Evolutionary conservation across 2,329 filamentous ascomycete genomes (phyloP).

Genomic region (Fusarium poae): DNA sequence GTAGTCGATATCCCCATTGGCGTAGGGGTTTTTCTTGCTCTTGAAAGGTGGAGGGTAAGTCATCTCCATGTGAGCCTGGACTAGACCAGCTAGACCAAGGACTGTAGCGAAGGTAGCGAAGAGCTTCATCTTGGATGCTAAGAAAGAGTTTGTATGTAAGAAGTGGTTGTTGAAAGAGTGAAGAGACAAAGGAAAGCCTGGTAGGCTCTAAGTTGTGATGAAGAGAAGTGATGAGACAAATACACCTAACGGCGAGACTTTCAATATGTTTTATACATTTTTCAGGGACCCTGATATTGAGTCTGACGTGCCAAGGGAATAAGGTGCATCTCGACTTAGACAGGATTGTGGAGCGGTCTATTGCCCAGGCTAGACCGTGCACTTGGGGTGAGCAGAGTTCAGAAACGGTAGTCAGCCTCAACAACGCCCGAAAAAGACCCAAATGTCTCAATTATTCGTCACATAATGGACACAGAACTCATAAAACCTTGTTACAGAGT

Average conservation of each 20-base stretch:
- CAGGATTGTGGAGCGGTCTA: slow-evolving; percentile 38
- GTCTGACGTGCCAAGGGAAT: slow-evolving; percentile 15
- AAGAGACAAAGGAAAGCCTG: slow-evolving; percentile 4
- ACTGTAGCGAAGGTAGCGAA: slow-evolving; percentile 51
- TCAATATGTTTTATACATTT: slow-evolving; percentile 31
- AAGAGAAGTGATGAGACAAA: slow-evolving; percentile 7
- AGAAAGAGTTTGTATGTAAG: neutral
- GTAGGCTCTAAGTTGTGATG: neutral
- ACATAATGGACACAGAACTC: neutral
- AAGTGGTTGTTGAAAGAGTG: neutral
- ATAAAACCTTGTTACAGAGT: neutral
- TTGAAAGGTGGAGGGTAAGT: slow-evolving; percentile 63
- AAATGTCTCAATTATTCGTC: neutral
- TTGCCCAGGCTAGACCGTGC: slow-evolving; percentile 26
- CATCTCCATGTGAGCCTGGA: slow-evolving; percentile 69
- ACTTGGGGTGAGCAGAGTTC: slow-evolving; percentile 1
- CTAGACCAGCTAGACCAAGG: slow-evolving; percentile 58
- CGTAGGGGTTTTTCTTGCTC: slow-evolving; percentile 64
- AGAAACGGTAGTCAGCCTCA: slow-evolving; percentile 9
- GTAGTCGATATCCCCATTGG: slow-evolving; percentile 70
- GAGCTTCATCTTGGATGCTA: slow-evolving; percentile 21
- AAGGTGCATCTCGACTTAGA: slow-evolving; percentile 23
- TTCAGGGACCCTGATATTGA: neutral
- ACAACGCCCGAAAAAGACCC: neutral
- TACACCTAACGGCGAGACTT: neutral